These are phyloP conservation scores for Ascochyta lentis DNA, from an alignment of 2,329 filamentous ascomycete species.

Conservation along the genomic window DNA sequence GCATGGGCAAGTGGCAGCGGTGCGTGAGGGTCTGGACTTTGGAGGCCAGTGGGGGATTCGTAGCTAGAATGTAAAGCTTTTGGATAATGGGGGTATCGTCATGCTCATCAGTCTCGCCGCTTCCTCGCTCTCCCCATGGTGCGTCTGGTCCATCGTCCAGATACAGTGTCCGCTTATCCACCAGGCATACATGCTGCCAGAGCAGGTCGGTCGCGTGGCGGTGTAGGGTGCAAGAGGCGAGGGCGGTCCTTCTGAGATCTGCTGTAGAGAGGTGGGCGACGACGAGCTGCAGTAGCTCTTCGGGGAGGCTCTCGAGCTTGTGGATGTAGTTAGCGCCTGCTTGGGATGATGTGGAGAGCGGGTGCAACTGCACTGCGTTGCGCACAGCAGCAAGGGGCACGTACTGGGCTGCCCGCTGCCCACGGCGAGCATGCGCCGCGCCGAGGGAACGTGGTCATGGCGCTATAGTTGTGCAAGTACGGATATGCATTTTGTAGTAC, in stretches of 20 bases:
- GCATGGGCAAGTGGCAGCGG: constrained; percentile 55
- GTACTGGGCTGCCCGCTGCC: background rate
- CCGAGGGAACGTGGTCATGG: constrained; percentile 2
- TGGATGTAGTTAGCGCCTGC: constrained; percentile 7
- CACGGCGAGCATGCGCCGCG: background rate
- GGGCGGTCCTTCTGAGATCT: constrained; percentile 43
- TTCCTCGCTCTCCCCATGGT: constrained; percentile 20
- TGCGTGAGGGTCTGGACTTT: constrained; percentile 54
- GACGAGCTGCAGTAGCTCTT: constrained; percentile 52
- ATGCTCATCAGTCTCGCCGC: constrained; percentile 36
- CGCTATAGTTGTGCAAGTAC: background rate
- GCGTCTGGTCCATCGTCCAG: constrained; percentile 20
- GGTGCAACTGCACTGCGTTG: background rate
- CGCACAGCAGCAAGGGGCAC: constrained; percentile 1
- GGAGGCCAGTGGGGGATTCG: constrained; percentile 50
- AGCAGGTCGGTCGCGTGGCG: constrained; percentile 46
- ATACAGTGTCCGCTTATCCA: constrained; percentile 48
- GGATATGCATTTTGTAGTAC: constrained; percentile 3
- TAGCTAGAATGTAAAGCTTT: constrained; percentile 52
- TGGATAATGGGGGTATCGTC: constrained; percentile 53
- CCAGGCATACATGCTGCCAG: constrained; percentile 52
- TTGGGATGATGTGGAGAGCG: background rate
- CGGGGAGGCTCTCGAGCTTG: constrained; percentile 46
- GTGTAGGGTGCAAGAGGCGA: constrained; percentile 47
- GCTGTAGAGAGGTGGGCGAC: constrained; percentile 41